Base-by-base conservation (phyloP, 768 basidiomycete genomes). In the Mycena capillaripes region DNA sequence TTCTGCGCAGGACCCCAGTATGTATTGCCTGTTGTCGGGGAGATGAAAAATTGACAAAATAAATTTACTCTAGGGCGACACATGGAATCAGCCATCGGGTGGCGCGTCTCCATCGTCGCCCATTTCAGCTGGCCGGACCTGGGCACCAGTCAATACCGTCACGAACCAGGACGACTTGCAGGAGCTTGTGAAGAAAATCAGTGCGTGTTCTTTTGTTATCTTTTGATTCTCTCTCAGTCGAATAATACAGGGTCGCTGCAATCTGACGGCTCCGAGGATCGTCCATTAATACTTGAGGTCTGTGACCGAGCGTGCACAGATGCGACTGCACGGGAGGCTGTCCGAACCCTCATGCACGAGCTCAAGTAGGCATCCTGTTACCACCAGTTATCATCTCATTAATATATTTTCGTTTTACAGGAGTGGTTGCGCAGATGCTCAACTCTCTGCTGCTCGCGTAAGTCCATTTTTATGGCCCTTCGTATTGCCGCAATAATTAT, bases 381-480 rank as follows among this genome's bases (percentile, higher is more conserved):
- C 9, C 32, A 0, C 32, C n/a, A 38, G 16, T 12, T 32, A 17
- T 4, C 19, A 7, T 19, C 5, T 11, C 11, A 5, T 17, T 30
- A 5, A 5, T 19, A 68, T 14, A 42, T 19, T n/a, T 8, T 38
- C 14, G 2, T 25, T 19, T 30, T 8, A 17, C 61, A 71, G 74
- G 56, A 50, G 66, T 38, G 70, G 74, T 25, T 66, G 62, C n/a
- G 48, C 74, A 23, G 74, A 63, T 10, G 74, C 74, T 0, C 74
- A 75, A 29, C 70, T 75, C 34, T 75, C 74, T 7, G 74, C 74
- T n/a, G 74, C 74, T 32, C 74, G 74, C 3, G 74, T 71, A 1
- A 19, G 66, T 67, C 32, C 19, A 23, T 29, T 46, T 16, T 19
- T 27, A 34, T 34, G 3, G 11, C 4, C n/a, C 5, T 34, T 48